Evolutionary conservation across 805 yeast species (phyloP).

Genomic region (Kazachstania africana): DNA sequence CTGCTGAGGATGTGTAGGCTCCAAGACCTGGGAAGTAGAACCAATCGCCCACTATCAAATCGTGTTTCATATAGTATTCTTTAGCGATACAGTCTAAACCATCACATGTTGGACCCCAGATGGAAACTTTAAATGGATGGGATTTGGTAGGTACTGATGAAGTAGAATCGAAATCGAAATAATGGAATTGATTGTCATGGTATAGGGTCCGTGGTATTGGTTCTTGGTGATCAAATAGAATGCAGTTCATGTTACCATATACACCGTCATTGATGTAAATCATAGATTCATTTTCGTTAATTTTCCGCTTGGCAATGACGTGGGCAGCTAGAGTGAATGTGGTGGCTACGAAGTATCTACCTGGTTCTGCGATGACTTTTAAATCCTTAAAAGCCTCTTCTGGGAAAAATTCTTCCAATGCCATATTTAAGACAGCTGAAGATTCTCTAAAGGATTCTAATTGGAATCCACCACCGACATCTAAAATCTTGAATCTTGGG

Average conservation of each 20-base stretch:
- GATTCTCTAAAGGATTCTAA: conserved; percentile 48
- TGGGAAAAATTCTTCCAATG: conserved; percentile 55
- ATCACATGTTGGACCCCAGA: conserved; percentile 99
- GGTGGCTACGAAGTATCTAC: conserved; percentile 75
- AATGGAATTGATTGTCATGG: conserved; percentile 37
- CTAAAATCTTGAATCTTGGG: conserved; percentile 42
- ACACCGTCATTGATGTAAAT: conserved; percentile 89
- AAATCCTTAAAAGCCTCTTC: conserved; percentile 18
- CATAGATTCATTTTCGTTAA: conserved; percentile 41
- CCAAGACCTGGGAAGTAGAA: conserved; percentile 72
- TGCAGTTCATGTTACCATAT: conserved; percentile 90
- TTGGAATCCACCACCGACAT: conserved; percentile 91
- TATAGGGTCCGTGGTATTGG: conserved; percentile 61
- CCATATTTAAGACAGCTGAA: conserved; percentile 41
- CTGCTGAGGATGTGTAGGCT: conserved; percentile 86
- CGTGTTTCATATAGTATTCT: conserved; percentile 40
- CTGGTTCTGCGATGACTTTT: conserved; percentile 80
- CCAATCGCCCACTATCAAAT: conserved; percentile 84
- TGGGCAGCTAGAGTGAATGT: conserved; percentile 79
- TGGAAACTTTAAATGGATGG: conserved; percentile 37
- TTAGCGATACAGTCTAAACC: conserved; percentile 76
- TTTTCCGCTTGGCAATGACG: conserved; percentile 70
- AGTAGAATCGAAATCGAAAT: conserved; percentile 25
- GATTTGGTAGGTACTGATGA: conserved; percentile 1
- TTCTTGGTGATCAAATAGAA: conserved; percentile 80